Base-by-base conservation (phyloP, 140 eudicot species). In the Erigeron philadelphicus region DNA sequence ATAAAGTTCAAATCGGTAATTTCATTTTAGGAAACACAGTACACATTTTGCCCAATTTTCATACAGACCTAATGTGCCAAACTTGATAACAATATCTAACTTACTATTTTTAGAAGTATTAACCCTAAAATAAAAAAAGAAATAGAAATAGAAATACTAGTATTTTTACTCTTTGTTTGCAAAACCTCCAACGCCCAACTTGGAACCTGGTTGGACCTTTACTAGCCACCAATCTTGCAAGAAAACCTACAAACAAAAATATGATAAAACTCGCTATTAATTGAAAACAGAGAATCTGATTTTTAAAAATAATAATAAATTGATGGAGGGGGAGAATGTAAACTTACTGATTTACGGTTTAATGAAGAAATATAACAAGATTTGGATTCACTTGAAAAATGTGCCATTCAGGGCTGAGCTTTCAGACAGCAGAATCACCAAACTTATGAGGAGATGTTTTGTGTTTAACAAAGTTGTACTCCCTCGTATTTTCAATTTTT, bases 161-260 rank as follows among this genome's bases (percentile, higher is more conserved):
- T n/a, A n/a, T n/a, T n/a, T n/a, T 70, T 75, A 84, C 90, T 63
- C 83, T 67, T 60, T 67, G 43, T 66, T 71, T 38, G 68, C 15
- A 21, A 61, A 77, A 11, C 90, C 90, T 45, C 85, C 87, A 46
- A 85, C 47, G 38, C 83, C 85, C 12, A 85, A 74, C 64, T 79
- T 64, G 18, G 82, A 56, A 25, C 25, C 81, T 1, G 5, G 6
- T 31, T 70, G 64, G 8, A 70, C 75, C 75, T 71, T 77, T 19
- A 77, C 64, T 25, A 85, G 81, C 90, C 87, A 85, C 90, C 87
- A 85, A 18, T 79, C 75, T 8, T 61, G 68, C 76, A 85, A 74
- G 60, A 71, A 68, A 62, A 79, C 72, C 87, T 84, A 64, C 67
- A 73, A 80, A 61, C 1, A 68, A 8, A 8, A 13, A 15, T 25